These are phyloP conservation scores for Saccharomycopsis lassenensis DNA, from an alignment of 805 yeast genomes.

Conservation along the genomic window DNA sequence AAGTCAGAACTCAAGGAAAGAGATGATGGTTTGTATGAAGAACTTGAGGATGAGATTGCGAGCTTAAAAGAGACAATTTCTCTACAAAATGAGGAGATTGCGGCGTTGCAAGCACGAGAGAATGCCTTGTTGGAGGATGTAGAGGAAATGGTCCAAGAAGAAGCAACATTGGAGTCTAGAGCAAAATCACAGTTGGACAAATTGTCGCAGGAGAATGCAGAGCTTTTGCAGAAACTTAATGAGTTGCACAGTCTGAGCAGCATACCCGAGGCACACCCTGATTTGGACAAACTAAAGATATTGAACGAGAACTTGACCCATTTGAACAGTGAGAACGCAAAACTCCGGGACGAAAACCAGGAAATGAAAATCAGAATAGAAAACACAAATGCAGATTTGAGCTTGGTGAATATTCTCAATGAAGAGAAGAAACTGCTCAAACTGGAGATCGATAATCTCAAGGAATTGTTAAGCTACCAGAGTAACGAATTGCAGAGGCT, in stretches of 20 bases:
- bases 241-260: background rate
- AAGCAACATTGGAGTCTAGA: background rate
- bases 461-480: too few relatives aligned
- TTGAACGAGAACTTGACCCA: conserved; percentile 1
- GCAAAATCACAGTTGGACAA: background rate
- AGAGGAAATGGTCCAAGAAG: conserved; percentile 1
- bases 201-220: conserved; percentile 1
- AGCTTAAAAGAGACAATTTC: conserved; percentile 4
- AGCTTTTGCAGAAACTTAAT: background rate
- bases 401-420: conserved; percentile 39
- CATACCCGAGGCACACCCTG: background rate
- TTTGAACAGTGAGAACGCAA: background rate
- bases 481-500: too few relatives aligned
- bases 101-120: conserved; percentile 1
- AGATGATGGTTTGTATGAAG: background rate
- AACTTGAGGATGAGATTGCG: conserved; percentile 4
- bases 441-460: conserved; percentile 29
- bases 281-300: background rate
- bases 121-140: background rate
- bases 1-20: background rate
- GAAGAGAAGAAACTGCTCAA: conserved; percentile 40
- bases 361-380: conserved; percentile 23
- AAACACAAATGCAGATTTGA: conserved; percentile 24
- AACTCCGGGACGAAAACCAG: conserved; percentile 19
- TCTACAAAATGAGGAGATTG: conserved; percentile 2